Percentiles rank a stretch among this genome's conserved stretches.
These are phyloP conservation scores for Starmerella apicola DNA, from an alignment of 805 yeast genomes.

Conservation along the genomic window DNA sequence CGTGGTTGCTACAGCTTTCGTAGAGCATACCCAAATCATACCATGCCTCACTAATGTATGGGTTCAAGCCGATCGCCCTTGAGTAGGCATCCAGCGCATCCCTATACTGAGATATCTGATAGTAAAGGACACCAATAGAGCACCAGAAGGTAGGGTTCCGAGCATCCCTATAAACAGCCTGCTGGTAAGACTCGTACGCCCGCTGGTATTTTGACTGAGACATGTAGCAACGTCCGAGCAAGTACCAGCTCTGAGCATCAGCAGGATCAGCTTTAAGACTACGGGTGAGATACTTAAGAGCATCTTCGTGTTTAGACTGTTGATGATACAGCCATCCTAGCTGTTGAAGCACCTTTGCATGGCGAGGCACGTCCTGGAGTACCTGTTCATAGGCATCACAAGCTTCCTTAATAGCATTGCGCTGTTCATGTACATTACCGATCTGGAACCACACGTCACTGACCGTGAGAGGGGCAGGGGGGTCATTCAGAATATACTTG, in stretches of 20 bases:
- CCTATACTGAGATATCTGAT: conserved; percentile 88
- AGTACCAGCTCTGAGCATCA: conserved; percentile 97
- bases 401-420: conserved; percentile 82
- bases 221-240: conserved; percentile 94
- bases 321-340: conserved; percentile 86
- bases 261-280: conserved; percentile 78
- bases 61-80: conserved; percentile 87
- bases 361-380: conserved; percentile 76
- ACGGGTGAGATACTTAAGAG: conserved; percentile 69
- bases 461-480: conserved; percentile 91
- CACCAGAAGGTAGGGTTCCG: conserved; percentile 98
- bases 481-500: conserved; percentile 76
- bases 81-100: conserved; percentile 98
- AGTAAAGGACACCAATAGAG: conserved; percentile 86
- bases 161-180: conserved; percentile 92
- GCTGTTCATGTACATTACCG: conserved; percentile 89
- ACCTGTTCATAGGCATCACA: conserved; percentile 93
- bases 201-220: conserved; percentile 87
- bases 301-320: conserved; percentile 60
- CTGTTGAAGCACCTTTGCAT: conserved; percentile 91
- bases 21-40: conserved; percentile 93
- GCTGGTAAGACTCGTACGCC: conserved; percentile 97
- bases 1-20: conserved; percentile 94
- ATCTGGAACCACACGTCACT: conserved; percentile 98
- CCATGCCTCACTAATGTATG: conserved; percentile 96